phyloP scores from a whole-genome alignment of 805 yeast species.

The Zygotorulaspora chibaensis region DNA sequence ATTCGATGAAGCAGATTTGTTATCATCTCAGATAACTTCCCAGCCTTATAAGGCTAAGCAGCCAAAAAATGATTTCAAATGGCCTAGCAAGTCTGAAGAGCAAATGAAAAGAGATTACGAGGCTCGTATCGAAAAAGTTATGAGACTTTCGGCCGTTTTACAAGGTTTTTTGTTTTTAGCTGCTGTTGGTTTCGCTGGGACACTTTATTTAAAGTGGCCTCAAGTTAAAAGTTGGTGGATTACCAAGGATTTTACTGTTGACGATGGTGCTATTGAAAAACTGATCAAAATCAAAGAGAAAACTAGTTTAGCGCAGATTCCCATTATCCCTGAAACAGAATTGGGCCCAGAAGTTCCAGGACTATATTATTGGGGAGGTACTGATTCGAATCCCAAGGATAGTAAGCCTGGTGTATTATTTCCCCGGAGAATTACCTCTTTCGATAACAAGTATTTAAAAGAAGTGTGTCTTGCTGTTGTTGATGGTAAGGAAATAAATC shows the following conservation, averaged over 20 bases:
- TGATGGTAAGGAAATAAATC: constrained; percentile 38
- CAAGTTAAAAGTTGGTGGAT: constrained; percentile 34
- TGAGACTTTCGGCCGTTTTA: constrained; percentile 43
- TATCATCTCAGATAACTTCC: constrained; percentile 26
- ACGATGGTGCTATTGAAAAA: constrained; percentile 21
- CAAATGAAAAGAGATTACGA: constrained; percentile 18
- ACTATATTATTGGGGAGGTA: constrained; percentile 59
- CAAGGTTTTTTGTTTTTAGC: constrained; percentile 41
- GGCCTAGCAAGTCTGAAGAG: constrained; percentile 21
- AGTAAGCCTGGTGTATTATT: constrained; percentile 35
- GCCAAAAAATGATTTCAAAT: constrained; percentile 16
- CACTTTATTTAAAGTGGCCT: constrained; percentile 37
- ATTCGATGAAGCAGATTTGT: constrained; percentile 35
- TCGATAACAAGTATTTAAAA: constrained; percentile 55
- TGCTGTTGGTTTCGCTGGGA: constrained; percentile 36
- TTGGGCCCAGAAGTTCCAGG: constrained; percentile 48
- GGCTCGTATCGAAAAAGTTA: constrained; percentile 39
- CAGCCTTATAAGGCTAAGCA: constrained; percentile 31
- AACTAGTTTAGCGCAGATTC: constrained; percentile 22
- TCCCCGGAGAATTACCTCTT: constrained; percentile 59
- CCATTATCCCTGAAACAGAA: constrained; percentile 31
- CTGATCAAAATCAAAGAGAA: constrained; percentile 21
- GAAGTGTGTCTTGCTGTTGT: constrained; percentile 50
- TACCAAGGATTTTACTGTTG: constrained; percentile 18
- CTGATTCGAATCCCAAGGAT: constrained; percentile 31